These are phyloP conservation scores for Nothophytophthora sp. DNA, from an alignment of 352 stramenopile genomes.

Conservation along the genomic window DNA sequence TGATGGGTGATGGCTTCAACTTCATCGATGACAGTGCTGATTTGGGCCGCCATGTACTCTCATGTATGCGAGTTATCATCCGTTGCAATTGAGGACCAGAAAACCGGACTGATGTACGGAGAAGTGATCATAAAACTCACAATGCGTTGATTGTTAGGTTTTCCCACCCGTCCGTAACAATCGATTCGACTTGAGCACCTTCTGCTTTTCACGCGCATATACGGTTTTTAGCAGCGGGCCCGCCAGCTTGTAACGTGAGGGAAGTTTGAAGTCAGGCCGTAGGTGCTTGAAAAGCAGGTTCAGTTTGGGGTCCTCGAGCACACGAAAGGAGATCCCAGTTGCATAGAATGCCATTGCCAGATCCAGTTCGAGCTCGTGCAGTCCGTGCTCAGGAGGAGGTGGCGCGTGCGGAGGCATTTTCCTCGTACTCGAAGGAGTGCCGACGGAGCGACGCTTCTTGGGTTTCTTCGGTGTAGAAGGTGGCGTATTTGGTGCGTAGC, in stretches of 20 bases:
- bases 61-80: constrained; percentile 2
- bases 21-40: constrained; percentile 1
- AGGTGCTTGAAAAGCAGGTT: background rate
- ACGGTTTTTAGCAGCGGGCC: background rate
- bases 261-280: background rate
- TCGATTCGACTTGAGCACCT: background rate
- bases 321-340: background rate
- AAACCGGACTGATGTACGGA: constrained; percentile 9
- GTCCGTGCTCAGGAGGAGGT: background rate
- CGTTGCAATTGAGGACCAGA: constrained; percentile 7
- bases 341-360: constrained; percentile 1
- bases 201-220: background rate
- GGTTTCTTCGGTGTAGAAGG: background rate
- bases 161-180: constrained; percentile 13
- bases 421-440: background rate
- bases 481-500: background rate
- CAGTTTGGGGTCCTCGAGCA: background rate
- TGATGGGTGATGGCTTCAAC: background rate
- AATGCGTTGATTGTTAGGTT: constrained; percentile 17
- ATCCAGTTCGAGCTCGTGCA: background rate
- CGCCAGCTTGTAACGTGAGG: background rate
- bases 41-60: background rate
- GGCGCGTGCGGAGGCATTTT: background rate
- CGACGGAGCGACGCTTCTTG: background rate
- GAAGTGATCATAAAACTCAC: constrained; percentile 11